These are phyloP conservation scores for Lepidium aucheri DNA, from an alignment of 345 rosid species.

Conservation along the genomic window DNA sequence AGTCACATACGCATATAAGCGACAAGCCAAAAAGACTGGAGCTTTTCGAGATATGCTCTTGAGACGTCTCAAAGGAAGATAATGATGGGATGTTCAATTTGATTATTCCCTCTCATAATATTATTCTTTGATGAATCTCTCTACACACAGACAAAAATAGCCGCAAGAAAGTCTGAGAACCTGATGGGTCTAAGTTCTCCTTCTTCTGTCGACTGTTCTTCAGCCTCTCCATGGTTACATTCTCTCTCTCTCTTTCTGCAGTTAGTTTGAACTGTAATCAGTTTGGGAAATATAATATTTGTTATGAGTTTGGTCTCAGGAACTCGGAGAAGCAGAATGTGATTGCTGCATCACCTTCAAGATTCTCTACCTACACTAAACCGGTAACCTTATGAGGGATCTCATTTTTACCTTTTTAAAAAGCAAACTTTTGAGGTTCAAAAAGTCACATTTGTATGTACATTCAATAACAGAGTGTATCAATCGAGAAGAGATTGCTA, in stretches of 20 bases:
- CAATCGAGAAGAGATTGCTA: slow-evolving; percentile 20
- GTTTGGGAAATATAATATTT: not conserved
- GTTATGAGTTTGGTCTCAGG: not conserved
- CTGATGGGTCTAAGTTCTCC: slow-evolving; percentile 22
- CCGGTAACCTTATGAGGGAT: not conserved
- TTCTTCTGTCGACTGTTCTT: slow-evolving; percentile 19
- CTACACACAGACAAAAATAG: not conserved
- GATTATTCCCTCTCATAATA: not conserved
- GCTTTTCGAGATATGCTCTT: slow-evolving; percentile 25
- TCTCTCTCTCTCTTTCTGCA: slow-evolving; percentile 3
- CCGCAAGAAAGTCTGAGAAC: slow-evolving; percentile 10
- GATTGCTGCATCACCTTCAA: slow-evolving; percentile 20
- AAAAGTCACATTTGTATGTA: slow-evolving; percentile 7
- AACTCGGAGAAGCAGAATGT: slow-evolving; percentile 24
- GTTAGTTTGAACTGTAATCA: not conserved
- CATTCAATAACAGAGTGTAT: slow-evolving; percentile 16
- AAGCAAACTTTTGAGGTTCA: slow-evolving; percentile 7
- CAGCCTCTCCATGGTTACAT: not conserved
- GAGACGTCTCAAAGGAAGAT: slow-evolving; percentile 17
- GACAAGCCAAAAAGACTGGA: slow-evolving; percentile 20
- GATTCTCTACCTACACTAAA: slow-evolving; percentile 20
- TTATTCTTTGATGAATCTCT: slow-evolving; percentile 8
- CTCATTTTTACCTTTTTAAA: not conserved
- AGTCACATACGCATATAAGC: slow-evolving; percentile 7
- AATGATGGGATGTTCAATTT: slow-evolving; percentile 7